Evolutionary conservation across 1,284 basidiomycete species (phyloP), one percentile per base, ranked within the genome.

Genomic region (Heterobasidion occidentale): DNA sequence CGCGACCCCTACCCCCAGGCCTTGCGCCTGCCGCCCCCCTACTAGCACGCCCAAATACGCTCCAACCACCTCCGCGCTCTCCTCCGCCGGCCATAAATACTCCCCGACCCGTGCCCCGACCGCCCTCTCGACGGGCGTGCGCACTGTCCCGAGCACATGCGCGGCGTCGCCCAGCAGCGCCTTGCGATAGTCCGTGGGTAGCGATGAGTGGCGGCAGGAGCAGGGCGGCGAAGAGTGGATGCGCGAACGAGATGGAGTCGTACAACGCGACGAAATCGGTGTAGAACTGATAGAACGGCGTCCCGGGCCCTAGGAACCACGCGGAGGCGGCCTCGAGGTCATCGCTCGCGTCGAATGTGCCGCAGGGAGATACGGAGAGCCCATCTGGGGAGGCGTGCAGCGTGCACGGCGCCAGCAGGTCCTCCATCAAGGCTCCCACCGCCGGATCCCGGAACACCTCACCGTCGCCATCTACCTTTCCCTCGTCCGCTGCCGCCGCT

Each of bases 251-350:
- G 59, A 95, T 84, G 1, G 92, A 81, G 63, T 94, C 92, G 73
- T 94, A 98, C 8, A 98, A 74, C 0, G 82, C 86, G 52, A 97
- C 76, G 62, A 98, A 88, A 69, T 98, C 94, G 34, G 90, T 91
- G 74, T 95, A 99, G 67, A 91, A 91, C 67, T 97, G 94, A 74
- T 88, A 98, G 76, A 97, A 98, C 0, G 93, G 91, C 1, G 83
- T 84, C 1, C 76, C 75, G 2, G 74, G 51, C 0, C 87, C 85
- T 7, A 94, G 80, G 70, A 90, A 88, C 9, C 75, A 74, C 9
- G 66, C 63, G 1, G 89, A 77, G 2, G 80, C 82, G 7, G 69
- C 65, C 64, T 94, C 92, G 46, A 94, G 70, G 44, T 74, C 68
- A 3, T 70, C 69, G 48, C 63, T 59, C 51, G 35, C 54, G 53